Conservation (phyloP, 2,329 filamentous ascomycete genomes). For the Botrytis tulipae region DNA sequence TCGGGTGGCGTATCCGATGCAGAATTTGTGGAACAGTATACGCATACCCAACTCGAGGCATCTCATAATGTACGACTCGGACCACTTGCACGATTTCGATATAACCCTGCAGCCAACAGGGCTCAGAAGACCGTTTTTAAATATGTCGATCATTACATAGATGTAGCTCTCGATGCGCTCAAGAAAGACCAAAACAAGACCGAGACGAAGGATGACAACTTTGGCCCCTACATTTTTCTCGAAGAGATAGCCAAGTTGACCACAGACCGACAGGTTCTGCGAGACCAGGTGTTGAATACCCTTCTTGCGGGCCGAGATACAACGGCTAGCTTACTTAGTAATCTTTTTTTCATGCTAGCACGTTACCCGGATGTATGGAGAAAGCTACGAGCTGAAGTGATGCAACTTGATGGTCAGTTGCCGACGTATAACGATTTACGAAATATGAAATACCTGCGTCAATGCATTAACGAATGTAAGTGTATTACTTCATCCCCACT, state of each 20-base stretch:
- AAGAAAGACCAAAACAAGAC: not conserved
- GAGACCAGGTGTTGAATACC: constrained; percentile 38
- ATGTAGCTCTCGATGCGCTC: constrained; percentile 1
- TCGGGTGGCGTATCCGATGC: constrained; percentile 1
- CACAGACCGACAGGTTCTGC: constrained; percentile 42
- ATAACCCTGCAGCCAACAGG: not conserved
- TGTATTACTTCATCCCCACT: not conserved
- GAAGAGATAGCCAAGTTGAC: constrained; percentile 48
- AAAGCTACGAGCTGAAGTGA: constrained; percentile 35
- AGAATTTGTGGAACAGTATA: constrained; percentile 13
- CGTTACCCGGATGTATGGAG: constrained; percentile 34
- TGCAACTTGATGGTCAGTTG: constrained; percentile 36
- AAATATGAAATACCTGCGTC: constrained; percentile 53
- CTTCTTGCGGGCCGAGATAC: constrained; percentile 45
- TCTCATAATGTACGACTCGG: constrained; percentile 9
- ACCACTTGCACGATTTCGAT: constrained; percentile 1
- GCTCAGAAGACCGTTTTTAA: not conserved
- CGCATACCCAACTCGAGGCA: constrained; percentile 4
- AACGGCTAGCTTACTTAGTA: constrained; percentile 41
- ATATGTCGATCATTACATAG: constrained; percentile 14
- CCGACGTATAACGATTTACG: constrained; percentile 50
- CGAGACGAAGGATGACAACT: not conserved
- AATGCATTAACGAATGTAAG: constrained; percentile 56
- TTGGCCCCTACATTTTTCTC: constrained; percentile 43
- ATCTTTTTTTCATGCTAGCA: constrained; percentile 36